Percentiles rank a stretch among this genome's conserved stretches.
phyloP scores from a whole-genome alignment of 1,284 basidiomycete genomes.

The Leccinum fuscescens region DNA sequence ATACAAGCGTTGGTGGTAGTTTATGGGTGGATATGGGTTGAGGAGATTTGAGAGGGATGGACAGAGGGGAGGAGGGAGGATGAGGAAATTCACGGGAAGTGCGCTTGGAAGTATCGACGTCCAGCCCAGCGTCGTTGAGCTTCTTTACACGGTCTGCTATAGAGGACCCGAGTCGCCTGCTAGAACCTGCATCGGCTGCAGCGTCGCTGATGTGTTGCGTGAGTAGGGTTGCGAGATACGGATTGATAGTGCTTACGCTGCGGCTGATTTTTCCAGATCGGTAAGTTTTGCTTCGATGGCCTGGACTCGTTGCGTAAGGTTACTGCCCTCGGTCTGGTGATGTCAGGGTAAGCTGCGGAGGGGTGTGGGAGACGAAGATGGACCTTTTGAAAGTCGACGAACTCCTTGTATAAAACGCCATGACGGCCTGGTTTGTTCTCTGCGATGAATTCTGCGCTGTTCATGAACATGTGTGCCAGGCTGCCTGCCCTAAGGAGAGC shows the following conservation, averaged over 20 bases:
- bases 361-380: conserved; percentile 24
- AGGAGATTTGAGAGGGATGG: conserved; percentile 36
- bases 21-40: conserved; percentile 26
- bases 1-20: conserved; percentile 21
- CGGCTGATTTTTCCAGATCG: conserved; percentile 49
- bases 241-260: conserved; percentile 39
- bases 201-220: conserved; percentile 18
- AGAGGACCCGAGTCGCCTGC: conserved; percentile 47
- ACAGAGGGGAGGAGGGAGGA: conserved; percentile 35
- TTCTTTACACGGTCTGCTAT: conserved; percentile 72
- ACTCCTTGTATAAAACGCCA: conserved; percentile 53
- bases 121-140: conserved; percentile 65
- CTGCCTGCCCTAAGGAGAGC: conserved; percentile 59
- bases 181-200: conserved; percentile 29
- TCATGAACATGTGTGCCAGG: conserved; percentile 55
- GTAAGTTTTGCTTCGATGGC: conserved; percentile 58
- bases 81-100: conserved; percentile 48
- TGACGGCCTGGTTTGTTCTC: conserved; percentile 45
- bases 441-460: conserved; percentile 54
- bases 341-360: conserved; percentile 20
- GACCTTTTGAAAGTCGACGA: conserved; percentile 60
- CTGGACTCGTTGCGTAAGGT: conserved; percentile 47
- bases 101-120: conserved; percentile 52
- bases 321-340: conserved; percentile 47
- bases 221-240: conserved; percentile 12